Evolutionary conservation across 2,329 filamentous ascomycete genomes (phyloP).

Genomic region (Didymella arachidicola): DNA sequence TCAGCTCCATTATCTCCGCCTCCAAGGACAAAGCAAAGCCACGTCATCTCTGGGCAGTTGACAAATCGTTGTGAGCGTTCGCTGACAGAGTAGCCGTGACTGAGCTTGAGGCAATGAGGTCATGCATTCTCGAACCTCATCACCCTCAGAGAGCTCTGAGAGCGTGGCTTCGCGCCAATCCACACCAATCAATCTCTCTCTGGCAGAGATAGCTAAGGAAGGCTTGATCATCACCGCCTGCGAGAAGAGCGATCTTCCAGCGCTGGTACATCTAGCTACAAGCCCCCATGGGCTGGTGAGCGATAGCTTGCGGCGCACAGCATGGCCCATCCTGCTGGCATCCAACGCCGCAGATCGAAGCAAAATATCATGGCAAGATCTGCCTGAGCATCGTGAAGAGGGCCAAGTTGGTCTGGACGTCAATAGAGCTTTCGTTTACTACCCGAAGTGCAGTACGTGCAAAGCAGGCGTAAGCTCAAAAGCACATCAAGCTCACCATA

Average conservation of each 20-base stretch:
- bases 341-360: conserved; percentile 32
- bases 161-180: conserved; percentile 32
- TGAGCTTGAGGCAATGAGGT: conserved; percentile 29
- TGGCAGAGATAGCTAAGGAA: conserved; percentile 37
- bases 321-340: conserved; percentile 72
- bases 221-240: conserved; percentile 54
- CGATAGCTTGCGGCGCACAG: conserved; percentile 69
- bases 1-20: conserved; percentile 6
- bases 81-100: background rate
- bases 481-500: conserved; percentile 23
- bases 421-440: conserved; percentile 96
- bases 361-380: conserved; percentile 61
- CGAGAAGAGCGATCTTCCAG: conserved; percentile 48
- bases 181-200: conserved; percentile 23
- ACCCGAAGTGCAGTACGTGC: conserved; percentile 73
- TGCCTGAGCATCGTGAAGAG: conserved; percentile 84
- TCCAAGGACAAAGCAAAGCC: conserved; percentile 14
- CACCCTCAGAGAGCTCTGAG: conserved; percentile 41
- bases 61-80: background rate
- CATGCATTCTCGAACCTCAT: conserved; percentile 40
- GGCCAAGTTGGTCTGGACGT: conserved; percentile 92
- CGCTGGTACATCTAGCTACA: conserved; percentile 54
- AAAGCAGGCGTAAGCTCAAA: background rate
- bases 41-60: conserved; percentile 14
- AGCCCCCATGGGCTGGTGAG: conserved; percentile 56